A percentile compares a stretch with the other conserved stretches of the same genome.
These are phyloP conservation scores for Cynanchum wilfordii DNA, from an alignment of 257 asterid species.

Conservation along the genomic window DNA sequence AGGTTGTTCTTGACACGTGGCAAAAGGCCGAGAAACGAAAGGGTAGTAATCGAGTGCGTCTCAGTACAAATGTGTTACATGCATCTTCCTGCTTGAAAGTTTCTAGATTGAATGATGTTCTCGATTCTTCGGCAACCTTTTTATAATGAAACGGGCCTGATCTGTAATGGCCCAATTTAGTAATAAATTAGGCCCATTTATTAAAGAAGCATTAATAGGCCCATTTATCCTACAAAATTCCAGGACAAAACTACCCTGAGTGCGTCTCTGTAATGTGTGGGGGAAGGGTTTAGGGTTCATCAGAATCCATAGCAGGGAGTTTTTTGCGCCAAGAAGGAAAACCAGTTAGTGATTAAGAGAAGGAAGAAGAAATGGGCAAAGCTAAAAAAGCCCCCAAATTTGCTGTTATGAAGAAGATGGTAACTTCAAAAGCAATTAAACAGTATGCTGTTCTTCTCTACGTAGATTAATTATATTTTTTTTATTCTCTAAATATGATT, in stretches of 20 bases:
- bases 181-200: neutral
- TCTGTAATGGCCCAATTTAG: neutral
- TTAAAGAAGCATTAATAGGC: neutral
- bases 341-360: neutral
- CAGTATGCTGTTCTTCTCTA: conserved; percentile 34
- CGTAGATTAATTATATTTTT: neutral
- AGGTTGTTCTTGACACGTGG: conserved; percentile 19
- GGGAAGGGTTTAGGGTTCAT: neutral
- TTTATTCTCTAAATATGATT: neutral
- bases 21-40: neutral
- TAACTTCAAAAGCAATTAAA: conserved; percentile 65
- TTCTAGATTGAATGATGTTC: neutral
- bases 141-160: neutral
- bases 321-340: neutral
- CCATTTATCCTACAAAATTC: neutral
- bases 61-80: neutral
- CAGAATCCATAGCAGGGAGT: neutral
- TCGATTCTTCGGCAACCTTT: neutral
- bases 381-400: conserved; percentile 79
- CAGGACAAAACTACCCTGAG: neutral
- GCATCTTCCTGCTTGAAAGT: neutral
- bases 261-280: too few species aligned
- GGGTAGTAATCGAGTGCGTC: neutral
- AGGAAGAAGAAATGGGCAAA: conserved; percentile 58
- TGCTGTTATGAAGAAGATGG: conserved; percentile 84